Base-by-base conservation (phyloP, 768 basidiomycete species). In the Termitomyces sp. region DNA sequence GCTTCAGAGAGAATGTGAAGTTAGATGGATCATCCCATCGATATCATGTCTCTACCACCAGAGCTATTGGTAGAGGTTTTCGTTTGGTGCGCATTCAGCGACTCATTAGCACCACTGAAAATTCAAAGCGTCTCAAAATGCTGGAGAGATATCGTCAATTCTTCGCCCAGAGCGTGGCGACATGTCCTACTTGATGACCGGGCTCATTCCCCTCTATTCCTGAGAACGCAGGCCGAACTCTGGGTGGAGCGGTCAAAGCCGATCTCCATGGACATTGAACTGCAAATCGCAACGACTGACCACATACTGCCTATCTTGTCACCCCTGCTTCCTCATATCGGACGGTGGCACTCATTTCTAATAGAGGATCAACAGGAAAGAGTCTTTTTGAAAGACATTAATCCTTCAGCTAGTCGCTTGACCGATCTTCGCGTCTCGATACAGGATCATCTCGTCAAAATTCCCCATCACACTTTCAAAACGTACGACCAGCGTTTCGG, bases 51-150 rank as follows among this genome's bases (percentile, higher is more conserved):
- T 34, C 72, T 89, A 16, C 88, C 88, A 0, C 71, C 80, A 12
- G 88, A 91, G 58, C 68, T 91, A 13, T 76, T 89, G 30, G 75
- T 82, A 61, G 81, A 87, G 58, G 81, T 88, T 48, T 89, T 90
- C 69, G 68, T 68, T 4, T 75, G 73, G 44, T 77, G 74, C 61
- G 73, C 75, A 1, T 66, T 68, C n/a, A 73, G 71, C 30, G 75
- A 80, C n/a, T 70, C 81, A 8, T 70, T 81, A 30, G 73, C 77
- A 0, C 83, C 83, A 4, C 69, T 88, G 54, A 70, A 66, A 18
- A 68, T 91, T 41, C 75, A 76, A 30, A 64, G 69, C 20, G 86
- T 91, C 30, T 89, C 84, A 56, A 75, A 68, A 24, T 73, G 76
- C 61, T 92, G 89, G 89, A 76, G 75, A 60, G 71, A 76, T 41